Evolutionary conservation across 345 rosid species (phyloP).

Genomic region (Streptanthus diversifolius): DNA sequence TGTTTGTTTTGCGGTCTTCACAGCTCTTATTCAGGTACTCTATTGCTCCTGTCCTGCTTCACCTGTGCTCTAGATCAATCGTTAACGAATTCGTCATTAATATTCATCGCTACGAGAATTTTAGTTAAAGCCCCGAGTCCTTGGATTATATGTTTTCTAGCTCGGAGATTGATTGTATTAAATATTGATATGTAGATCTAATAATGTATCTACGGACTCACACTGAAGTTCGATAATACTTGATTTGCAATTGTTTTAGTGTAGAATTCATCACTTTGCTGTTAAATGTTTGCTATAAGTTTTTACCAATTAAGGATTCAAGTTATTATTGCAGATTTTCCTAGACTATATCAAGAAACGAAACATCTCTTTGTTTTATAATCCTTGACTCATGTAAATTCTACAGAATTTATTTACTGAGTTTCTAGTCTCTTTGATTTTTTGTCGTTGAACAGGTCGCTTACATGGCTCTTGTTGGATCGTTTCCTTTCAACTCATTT

Average conservation of each 20-base stretch:
- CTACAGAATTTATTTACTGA: background rate
- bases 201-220: background rate
- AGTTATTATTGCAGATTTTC: background rate
- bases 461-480: constrained; percentile 91
- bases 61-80: no score
- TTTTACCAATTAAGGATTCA: background rate
- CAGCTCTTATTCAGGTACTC: constrained; percentile 80
- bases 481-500: constrained; percentile 96
- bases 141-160: background rate
- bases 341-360: background rate
- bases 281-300: background rate
- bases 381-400: no score
- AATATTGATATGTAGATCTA: background rate
- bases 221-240: no score
- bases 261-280: background rate
- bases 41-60: background rate
- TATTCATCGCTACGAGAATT: background rate
- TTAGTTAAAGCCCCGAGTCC: no score
- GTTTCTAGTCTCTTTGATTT: background rate
- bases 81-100: background rate
- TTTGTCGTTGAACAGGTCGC: constrained; percentile 50
- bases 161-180: background rate
- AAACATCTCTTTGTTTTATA: no score
- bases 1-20: constrained; percentile 66
- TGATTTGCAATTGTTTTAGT: background rate